Evolutionary conservation across 371 early-diverging fungal species (phyloP).

Genomic region (Hamiltosporidium magnivora): DNA sequence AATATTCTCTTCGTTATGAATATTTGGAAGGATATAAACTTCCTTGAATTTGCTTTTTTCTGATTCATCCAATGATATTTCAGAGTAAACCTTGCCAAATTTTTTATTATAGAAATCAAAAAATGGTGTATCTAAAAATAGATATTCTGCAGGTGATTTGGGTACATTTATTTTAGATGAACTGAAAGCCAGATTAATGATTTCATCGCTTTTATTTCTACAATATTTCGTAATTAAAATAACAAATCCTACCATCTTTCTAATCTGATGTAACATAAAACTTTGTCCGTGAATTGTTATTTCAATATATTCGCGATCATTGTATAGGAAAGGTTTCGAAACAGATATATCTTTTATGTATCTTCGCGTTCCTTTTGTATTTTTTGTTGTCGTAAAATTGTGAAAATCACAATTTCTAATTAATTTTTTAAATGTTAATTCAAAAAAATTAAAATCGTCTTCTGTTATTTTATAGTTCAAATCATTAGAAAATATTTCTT

Average conservation of each 20-base stretch:
- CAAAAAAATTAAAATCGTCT: slow-evolving; percentile 60
- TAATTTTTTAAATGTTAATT: slow-evolving; percentile 62
- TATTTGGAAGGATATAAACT: no score
- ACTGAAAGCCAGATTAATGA: slow-evolving; percentile 60
- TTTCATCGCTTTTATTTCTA: slow-evolving; percentile 60
- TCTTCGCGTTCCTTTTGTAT: slow-evolving; percentile 63
- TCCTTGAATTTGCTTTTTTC: no score
- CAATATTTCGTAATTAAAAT: slow-evolving; percentile 65
- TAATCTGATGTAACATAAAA: slow-evolving; percentile 96
- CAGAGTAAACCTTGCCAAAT: not conserved
- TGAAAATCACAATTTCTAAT: slow-evolving; percentile 81
- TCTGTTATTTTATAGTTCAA: slow-evolving; percentile 59
- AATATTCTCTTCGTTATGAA: no score
- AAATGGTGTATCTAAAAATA: slow-evolving; percentile 67
- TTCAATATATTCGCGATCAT: slow-evolving; percentile 74
- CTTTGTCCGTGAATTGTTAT: slow-evolving; percentile 83
- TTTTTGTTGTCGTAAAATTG: slow-evolving; percentile 76
- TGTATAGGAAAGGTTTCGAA: slow-evolving; percentile 53
- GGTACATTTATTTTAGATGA: slow-evolving; percentile 71
- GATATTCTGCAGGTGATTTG: slow-evolving; percentile 85
- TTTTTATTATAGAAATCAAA: slow-evolving; percentile 35
- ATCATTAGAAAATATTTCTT: not conserved
- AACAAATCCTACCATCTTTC: slow-evolving; percentile 70
- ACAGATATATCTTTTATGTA: slow-evolving; percentile 63
- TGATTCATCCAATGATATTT: no score